phyloP scores from a whole-genome alignment of 192 early-diverging fungal species.

The Rhizophlyctis rosea region DNA sequence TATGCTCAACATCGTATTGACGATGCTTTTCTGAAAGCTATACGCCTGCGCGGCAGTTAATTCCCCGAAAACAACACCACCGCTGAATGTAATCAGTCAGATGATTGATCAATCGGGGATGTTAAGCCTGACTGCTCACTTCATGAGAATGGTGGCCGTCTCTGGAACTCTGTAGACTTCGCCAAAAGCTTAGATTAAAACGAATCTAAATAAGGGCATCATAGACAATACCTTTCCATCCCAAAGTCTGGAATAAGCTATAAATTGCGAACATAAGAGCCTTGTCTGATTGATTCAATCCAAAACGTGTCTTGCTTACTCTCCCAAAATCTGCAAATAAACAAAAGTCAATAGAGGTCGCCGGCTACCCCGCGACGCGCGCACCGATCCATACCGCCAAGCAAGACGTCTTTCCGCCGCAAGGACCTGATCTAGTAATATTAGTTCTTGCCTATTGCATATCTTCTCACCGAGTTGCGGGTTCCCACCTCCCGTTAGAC shows the following conservation, averaged over 20 bases:
- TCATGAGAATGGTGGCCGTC: slow-evolving; percentile 36
- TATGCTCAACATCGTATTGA: slow-evolving; percentile 39
- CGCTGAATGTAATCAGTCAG: slow-evolving; percentile 2
- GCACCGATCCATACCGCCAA: slow-evolving; percentile 23
- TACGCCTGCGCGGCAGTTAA: slow-evolving; percentile 23
- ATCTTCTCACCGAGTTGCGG: too few species aligned
- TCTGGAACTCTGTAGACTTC: slow-evolving; percentile 44
- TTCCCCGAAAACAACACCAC: slow-evolving; percentile 30
- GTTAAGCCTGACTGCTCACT: slow-evolving; percentile 1
- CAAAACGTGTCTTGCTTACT: slow-evolving; percentile 4
- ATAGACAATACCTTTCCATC: slow-evolving; percentile 28
- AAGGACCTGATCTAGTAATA: too few species aligned
- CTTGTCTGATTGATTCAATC: too few species aligned
- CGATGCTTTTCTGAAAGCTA: slow-evolving; percentile 38
- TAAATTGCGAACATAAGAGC: not conserved
- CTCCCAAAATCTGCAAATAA: slow-evolving; percentile 15
- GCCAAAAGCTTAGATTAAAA: not conserved
- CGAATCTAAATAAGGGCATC: not conserved
- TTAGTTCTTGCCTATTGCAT: too few species aligned
- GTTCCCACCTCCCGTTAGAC: slow-evolving; percentile 28
- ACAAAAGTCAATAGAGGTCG: not conserved
- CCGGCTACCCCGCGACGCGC: not conserved
- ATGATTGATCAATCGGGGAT: too few species aligned
- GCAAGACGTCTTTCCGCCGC: slow-evolving; percentile 42
- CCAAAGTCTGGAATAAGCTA: slow-evolving; percentile 38